Conservation (phyloP, 2,329 filamentous ascomycete species). For the Beauveria rudraprayagi region DNA sequence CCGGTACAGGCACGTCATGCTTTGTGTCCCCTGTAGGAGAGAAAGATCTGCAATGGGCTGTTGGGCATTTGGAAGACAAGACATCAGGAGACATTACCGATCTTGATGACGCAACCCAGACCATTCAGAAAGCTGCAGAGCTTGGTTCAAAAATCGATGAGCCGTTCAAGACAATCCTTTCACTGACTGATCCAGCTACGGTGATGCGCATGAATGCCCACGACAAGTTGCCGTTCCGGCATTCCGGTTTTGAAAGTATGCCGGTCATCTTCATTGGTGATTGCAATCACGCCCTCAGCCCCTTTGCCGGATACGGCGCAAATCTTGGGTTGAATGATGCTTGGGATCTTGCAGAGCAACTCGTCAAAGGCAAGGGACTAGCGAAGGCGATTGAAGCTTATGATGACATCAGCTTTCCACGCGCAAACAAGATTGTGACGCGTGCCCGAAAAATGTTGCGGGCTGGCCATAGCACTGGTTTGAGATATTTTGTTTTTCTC, state of each 20-base stretch:
- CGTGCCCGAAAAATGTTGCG: conserved; percentile 18
- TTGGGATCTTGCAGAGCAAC: conserved; percentile 35
- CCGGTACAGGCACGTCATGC: conserved; percentile 30
- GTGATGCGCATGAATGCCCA: conserved; percentile 31
- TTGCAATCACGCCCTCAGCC: conserved; percentile 40
- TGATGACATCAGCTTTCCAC: conserved; percentile 27
- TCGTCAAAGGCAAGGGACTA: conserved; percentile 23
- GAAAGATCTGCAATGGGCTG: conserved; percentile 32
- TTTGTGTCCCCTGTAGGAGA: conserved; percentile 38
- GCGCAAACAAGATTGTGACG: conserved; percentile 21
- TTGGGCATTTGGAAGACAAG: conserved; percentile 26
- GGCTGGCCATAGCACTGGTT: conserved; percentile 19
- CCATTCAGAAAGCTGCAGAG: conserved; percentile 25
- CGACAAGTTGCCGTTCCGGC: conserved; percentile 37
- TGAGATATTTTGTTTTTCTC: conserved; percentile 18
- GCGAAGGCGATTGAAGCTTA: conserved; percentile 23
- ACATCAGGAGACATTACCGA: conserved; percentile 13
- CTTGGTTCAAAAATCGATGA: conserved; percentile 28
- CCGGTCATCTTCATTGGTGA: conserved; percentile 40
- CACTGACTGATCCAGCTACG: conserved; percentile 29
- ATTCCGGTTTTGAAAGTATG: conserved; percentile 19
- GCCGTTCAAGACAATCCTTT: conserved; percentile 32
- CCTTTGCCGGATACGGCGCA: conserved; percentile 41
- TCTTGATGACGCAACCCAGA: conserved; percentile 17
- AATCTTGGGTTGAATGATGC: conserved; percentile 40